phyloP scores from a whole-genome alignment of 176 grass and related monocot genomes.

The Pontederia paniculata region DNA sequence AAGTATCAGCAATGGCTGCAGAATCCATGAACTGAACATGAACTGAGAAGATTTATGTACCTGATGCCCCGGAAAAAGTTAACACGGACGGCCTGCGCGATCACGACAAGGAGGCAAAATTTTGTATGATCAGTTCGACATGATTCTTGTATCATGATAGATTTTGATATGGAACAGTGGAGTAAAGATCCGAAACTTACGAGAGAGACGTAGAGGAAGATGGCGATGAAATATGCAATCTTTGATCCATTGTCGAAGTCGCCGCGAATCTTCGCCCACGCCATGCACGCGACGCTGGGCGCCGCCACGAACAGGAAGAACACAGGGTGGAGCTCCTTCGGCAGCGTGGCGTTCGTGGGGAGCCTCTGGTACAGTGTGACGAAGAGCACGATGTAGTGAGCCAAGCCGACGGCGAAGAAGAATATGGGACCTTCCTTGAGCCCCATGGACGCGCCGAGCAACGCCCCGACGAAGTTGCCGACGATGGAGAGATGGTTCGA shows the following conservation, averaged over 20 bases:
- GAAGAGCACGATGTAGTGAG: constrained; percentile 85
- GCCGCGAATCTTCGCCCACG: constrained; percentile 74
- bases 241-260: constrained; percentile 51
- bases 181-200: constrained; percentile 16
- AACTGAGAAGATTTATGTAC: constrained; percentile 2
- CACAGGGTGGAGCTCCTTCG: constrained; percentile 88
- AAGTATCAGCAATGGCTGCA: background rate
- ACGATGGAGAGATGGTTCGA: constrained; percentile 87
- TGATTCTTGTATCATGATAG: background rate
- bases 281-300: constrained; percentile 78
- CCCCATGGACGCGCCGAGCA: constrained; percentile 71
- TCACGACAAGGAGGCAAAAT: background rate
- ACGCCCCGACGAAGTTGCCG: constrained; percentile 83
- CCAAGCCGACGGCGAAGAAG: constrained; percentile 76
- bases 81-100: constrained; percentile 60
- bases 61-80: constrained; percentile 83
- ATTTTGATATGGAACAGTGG: background rate
- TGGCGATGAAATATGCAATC: constrained; percentile 68
- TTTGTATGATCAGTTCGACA: too few species aligned
- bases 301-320: constrained; percentile 93
- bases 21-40: background rate
- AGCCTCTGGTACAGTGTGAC: constrained; percentile 88
- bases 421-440: constrained; percentile 73
- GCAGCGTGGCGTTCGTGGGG: constrained; percentile 72
- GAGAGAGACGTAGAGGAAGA: constrained; percentile 83